Conservation (phyloP, 352 stramenopile species). For the Hyaloperonospora arabidopsidis region DNA sequence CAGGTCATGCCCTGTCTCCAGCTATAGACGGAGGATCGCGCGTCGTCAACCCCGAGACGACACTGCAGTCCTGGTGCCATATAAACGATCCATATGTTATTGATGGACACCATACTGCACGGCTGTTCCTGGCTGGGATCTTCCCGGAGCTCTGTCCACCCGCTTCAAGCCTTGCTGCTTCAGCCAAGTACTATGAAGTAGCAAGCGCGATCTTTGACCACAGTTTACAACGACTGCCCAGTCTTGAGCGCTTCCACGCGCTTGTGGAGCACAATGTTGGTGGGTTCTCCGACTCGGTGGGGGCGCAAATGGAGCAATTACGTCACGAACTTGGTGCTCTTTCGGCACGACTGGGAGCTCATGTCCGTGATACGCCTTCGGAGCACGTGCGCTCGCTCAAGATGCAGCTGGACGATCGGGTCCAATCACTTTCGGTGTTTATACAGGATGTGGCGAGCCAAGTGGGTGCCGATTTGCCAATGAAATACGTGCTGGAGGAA, state of each 20-base stretch:
- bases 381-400: constrained; percentile 54
- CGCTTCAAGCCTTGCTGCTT: constrained; percentile 16
- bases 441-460: constrained; percentile 62
- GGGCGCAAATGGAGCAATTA: constrained; percentile 60
- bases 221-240: constrained; percentile 79
- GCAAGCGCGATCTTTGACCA: constrained; percentile 75
- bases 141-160: constrained; percentile 41
- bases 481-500: constrained; percentile 73
- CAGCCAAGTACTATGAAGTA: constrained; percentile 63
- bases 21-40: constrained; percentile 7
- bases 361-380: constrained; percentile 36
- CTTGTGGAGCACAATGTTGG: constrained; percentile 67
- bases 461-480: constrained; percentile 61
- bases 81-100: constrained; percentile 31
- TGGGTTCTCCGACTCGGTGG: constrained; percentile 56
- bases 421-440: constrained; percentile 64
- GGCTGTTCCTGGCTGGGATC: constrained; percentile 34
- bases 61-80: constrained; percentile 28
- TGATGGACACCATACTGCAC: constrained; percentile 42
- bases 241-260: constrained; percentile 68
- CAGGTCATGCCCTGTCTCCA: constrained; percentile 34
- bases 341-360: constrained; percentile 41
- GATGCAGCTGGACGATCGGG: constrained; percentile 41
- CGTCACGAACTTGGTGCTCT: constrained; percentile 51
- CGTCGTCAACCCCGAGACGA: constrained; percentile 10